A percentile compares a stretch with the other conserved stretches of the same genome.
Evolutionary conservation across 1,139 yeast genomes (phyloP).

Genomic region (Protomyces pachydermus): DNA sequence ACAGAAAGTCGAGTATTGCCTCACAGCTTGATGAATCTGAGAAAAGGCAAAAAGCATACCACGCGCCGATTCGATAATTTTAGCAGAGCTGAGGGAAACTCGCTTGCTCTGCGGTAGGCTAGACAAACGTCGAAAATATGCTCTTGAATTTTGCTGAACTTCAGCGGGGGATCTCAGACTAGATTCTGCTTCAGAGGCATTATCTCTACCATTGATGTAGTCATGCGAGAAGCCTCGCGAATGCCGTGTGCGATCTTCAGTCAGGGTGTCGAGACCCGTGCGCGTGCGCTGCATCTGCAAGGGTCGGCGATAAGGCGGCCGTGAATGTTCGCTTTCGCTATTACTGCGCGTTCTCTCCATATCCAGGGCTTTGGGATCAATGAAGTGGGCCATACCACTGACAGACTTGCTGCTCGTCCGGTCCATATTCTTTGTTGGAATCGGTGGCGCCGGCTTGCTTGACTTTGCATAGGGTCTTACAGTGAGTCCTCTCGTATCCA

Average conservation of each 20-base stretch:
- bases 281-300: constrained; percentile 56
- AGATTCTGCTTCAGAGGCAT: constrained; percentile 13
- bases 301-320: constrained; percentile 63
- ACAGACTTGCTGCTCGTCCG: constrained; percentile 22
- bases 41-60: constrained; percentile 47
- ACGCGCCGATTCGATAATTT: constrained; percentile 40
- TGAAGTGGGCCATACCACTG: constrained; percentile 25
- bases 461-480: constrained; percentile 1
- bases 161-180: constrained; percentile 17
- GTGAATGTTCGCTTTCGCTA: constrained; percentile 51
- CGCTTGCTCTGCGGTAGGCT: constrained; percentile 54
- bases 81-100: constrained; percentile 26
- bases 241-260: constrained; percentile 32
- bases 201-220: constrained; percentile 35
- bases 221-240: constrained; percentile 37
- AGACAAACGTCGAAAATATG: constrained; percentile 66
- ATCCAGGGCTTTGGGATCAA: constrained; percentile 31
- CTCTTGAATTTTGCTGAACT: constrained; percentile 36
- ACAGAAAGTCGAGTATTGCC: constrained; percentile 64
- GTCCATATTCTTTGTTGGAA: constrained; percentile 20
- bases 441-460: constrained; percentile 27
- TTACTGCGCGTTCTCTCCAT: constrained; percentile 51
- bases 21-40: constrained; percentile 64
- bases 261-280: constrained; percentile 33
- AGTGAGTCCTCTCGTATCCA: not conserved